Percentiles rank a stretch among this genome's conserved stretches.
phyloP scores from a whole-genome alignment of 176 grass and related monocot species.

The Paspalum vaginatum region DNA sequence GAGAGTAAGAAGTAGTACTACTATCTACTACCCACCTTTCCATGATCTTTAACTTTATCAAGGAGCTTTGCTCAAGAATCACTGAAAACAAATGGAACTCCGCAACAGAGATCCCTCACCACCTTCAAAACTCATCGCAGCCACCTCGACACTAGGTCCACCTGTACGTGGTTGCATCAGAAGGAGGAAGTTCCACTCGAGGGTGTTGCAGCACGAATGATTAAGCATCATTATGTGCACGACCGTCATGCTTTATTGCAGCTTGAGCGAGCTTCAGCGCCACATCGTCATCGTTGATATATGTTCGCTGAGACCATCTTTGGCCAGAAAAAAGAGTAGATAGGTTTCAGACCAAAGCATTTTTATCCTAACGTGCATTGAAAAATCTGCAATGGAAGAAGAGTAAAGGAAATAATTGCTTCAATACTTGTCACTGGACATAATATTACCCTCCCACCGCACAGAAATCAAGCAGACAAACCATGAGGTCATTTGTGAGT shows the following conservation, averaged over 20 bases:
- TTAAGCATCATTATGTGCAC: constrained; percentile 49
- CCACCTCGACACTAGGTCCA: constrained; percentile 26
- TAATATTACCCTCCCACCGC: not conserved
- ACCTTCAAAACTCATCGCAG: constrained; percentile 27
- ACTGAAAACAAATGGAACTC: constrained; percentile 50
- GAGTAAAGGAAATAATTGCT: not conserved
- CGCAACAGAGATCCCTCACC: constrained; percentile 4
- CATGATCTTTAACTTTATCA: constrained; percentile 45
- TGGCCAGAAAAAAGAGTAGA: constrained; percentile 4
- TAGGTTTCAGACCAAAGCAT: constrained; percentile 42
- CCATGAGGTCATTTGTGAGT: not conserved
- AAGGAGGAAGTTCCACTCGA: constrained; percentile 52
- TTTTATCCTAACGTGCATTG: constrained; percentile 42
- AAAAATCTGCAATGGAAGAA: constrained; percentile 45
- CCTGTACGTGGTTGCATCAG: constrained; percentile 39
- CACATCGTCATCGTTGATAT: constrained; percentile 4
- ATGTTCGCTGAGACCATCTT: constrained; percentile 34
- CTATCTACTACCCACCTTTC: constrained; percentile 44
- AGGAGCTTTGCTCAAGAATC: constrained; percentile 29
- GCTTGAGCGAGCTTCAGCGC: constrained; percentile 38
- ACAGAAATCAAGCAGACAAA: not conserved
- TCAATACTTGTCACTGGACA: not conserved
- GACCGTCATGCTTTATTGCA: constrained; percentile 56
- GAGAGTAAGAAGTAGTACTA: not conserved
- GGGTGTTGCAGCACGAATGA: constrained; percentile 42